Evolutionary conservation across 1,139 yeast genomes (phyloP), one percentile per base, ranked within the genome.

Genomic region (Protomyces inundatus): DNA sequence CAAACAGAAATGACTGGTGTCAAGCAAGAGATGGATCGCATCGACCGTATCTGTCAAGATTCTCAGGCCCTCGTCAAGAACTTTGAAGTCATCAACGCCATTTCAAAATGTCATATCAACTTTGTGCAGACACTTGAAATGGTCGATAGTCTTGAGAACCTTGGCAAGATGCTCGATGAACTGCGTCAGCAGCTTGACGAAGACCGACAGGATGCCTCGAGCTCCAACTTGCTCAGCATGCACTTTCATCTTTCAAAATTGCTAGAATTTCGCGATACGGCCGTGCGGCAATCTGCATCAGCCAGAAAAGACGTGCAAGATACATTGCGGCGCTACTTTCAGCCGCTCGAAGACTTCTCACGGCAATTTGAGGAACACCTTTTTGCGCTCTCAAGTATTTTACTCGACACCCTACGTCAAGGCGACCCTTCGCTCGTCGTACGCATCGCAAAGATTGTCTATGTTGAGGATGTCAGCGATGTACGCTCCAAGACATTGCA

Each of bases 401-500:
- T 88, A 54, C 84, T 91, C 2, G 96, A 89, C 72, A 80, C 86
- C 6, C 79, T 87, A 1, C 84, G 87, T 67, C 84, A 82, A 36
- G 86, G 84, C 0, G 89, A 91, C 72, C 75, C 77, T 39, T 83
- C 87, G 36, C 77, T 90, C 68, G 85, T 89, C 1, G 86, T 84
- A 54, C 83, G 93, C 64, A 74, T 88, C 56, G 84, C 90, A 48
- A 87, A 88, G 69, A 82, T 95, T 36, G 80, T 95, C 52, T 95
- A 90, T 67, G 81, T 78, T 68, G 99, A 95, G 73, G 88, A 87
- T 68, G 79, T 81, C 50, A 90, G 88, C 70, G 98, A 93, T 71
- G 69, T 72, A 64, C 71, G 73, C 61, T 77, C 73, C 72, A 64
- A 73, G 76, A 68, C 71, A 67, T 62, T 70, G 67, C 32, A 74